Evolutionary conservation across 2,329 filamentous ascomycete species (phyloP), one percentile per base, ranked within the genome.

Genomic region (Aspergillus udagawae): DNA sequence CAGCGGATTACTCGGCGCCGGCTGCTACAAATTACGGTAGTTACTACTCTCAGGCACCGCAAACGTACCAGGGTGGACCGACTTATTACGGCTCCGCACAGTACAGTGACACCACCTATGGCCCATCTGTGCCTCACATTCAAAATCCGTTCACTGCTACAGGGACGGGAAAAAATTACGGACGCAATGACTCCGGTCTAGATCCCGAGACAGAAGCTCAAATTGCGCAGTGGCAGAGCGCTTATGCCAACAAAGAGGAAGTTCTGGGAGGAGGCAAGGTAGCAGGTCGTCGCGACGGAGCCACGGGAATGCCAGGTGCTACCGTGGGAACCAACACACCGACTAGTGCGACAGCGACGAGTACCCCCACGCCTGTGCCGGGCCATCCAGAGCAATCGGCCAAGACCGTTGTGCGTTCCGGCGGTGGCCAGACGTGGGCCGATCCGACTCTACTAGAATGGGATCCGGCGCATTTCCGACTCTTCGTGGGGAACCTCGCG

Each of bases 401-500:
- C 67, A 92, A 92, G 76, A 99, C 94, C 0, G 94, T 99, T 0
- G 81, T 91, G 51, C 89, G 94, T 42, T 84, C 89, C 60, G 94
- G 93, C 52, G 94, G 94, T 60, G 94, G 94, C 55, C 91, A 96
- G 78, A 89, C 86, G 57, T 99, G 94, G 94, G 88, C 89, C 25
- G 94, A 99, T 72, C 83, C 90, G 56, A 84, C 89, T 0, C 84
- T 99, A 3, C 83, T 97, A 2, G 94, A 97, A 73, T 99, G 94
- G 94, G 92, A 97, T 70, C 93, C 93, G 1, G 85, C 89, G 28
- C 94, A 99, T 72, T 90, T 96, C 69, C 91, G 94, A 38, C 85
- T 99, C 47, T 97, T 97, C 74, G 92, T 97, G 17, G 94, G 94
- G 63, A 99, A 99, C 73, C 83, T 99, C 52, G 94, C 94, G 44